These are phyloP conservation scores for Hibiscus mutabilis DNA, from an alignment of 345 rosid genomes.

Conservation along the genomic window DNA sequence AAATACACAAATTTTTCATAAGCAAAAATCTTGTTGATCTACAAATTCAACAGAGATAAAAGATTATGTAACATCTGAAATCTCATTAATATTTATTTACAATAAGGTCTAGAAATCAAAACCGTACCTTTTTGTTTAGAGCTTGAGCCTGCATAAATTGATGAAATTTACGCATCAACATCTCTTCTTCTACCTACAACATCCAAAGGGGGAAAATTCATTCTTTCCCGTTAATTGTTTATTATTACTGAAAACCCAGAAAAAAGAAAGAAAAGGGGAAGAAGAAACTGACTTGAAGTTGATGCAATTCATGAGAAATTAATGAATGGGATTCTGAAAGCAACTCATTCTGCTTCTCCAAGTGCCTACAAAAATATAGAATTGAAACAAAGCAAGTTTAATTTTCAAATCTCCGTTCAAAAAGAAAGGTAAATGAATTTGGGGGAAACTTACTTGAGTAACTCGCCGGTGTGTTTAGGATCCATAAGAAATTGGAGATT, in stretches of 20 bases:
- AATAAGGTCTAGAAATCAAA: not conserved
- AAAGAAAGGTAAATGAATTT: not conserved
- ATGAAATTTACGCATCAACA: constrained; percentile 67
- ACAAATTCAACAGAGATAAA: not conserved
- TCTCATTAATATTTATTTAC: not conserved
- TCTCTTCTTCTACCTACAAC: constrained; percentile 70
- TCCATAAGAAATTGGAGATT: constrained; percentile 24
- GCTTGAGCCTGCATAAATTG: constrained; percentile 45
- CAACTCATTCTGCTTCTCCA: constrained; percentile 56
- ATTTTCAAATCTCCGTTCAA: not conserved
- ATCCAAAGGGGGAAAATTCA: not conserved
- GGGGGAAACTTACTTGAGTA: constrained; percentile 19
- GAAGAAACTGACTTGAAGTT: constrained; percentile 36
- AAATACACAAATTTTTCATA: not conserved
- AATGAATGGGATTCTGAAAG: constrained; percentile 33
- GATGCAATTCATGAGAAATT: constrained; percentile 44
- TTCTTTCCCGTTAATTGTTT: not conserved
- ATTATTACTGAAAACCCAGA: not conserved
- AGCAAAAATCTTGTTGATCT: not conserved
- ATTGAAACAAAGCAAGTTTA: not conserved
- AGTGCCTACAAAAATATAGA: constrained; percentile 29
- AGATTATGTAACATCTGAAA: not conserved
- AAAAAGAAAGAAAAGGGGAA: not conserved
- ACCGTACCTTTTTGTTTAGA: constrained; percentile 36
- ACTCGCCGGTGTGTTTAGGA: constrained; percentile 25